Evolutionary conservation across 768 basidiomycete genomes (phyloP).

Genomic region (Termitomyces sp.): DNA sequence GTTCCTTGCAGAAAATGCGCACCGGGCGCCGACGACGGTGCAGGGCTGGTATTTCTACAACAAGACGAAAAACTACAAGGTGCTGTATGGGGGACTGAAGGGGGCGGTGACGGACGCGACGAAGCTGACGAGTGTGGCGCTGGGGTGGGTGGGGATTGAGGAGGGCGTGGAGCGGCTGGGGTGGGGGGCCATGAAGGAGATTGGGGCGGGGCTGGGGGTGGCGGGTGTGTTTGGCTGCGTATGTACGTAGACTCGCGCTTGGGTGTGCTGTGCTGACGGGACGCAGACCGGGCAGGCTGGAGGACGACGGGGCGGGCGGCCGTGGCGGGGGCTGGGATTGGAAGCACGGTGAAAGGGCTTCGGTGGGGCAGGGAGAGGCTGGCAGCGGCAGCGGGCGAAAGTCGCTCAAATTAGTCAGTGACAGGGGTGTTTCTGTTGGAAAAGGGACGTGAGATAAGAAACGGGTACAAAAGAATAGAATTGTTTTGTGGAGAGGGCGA

Average conservation of each 20-base stretch:
- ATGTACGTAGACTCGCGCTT: slow-evolving; percentile 30
- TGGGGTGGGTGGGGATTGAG: slow-evolving; percentile 41
- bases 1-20: slow-evolving; percentile 91
- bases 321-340: slow-evolving; percentile 53
- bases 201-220: slow-evolving; percentile 64
- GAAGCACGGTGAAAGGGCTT: slow-evolving; percentile 45
- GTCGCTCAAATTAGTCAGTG: slow-evolving; percentile 12
- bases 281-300: slow-evolving; percentile 54
- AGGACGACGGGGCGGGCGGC: slow-evolving; percentile 41
- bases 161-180: slow-evolving; percentile 32
- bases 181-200: slow-evolving; percentile 36
- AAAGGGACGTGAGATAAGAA: slow-evolving; percentile 1
- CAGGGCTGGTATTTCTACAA: slow-evolving; percentile 96
- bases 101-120: slow-evolving; percentile 56
- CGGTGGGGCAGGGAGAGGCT: slow-evolving; percentile 30
- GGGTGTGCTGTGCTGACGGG: slow-evolving; percentile 1
- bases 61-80: slow-evolving; percentile 91
- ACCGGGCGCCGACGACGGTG: slow-evolving; percentile 78
- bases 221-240: slow-evolving; percentile 52
- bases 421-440: slow-evolving; percentile 2
- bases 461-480: background rate
- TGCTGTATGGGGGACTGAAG: slow-evolving; percentile 68
- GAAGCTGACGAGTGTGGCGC: slow-evolving; percentile 36
- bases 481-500: background rate
- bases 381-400: slow-evolving; percentile 18